Evolutionary conservation across 768 basidiomycete genomes (phyloP).

Genomic region (Phaffia tasmanica): DNA sequence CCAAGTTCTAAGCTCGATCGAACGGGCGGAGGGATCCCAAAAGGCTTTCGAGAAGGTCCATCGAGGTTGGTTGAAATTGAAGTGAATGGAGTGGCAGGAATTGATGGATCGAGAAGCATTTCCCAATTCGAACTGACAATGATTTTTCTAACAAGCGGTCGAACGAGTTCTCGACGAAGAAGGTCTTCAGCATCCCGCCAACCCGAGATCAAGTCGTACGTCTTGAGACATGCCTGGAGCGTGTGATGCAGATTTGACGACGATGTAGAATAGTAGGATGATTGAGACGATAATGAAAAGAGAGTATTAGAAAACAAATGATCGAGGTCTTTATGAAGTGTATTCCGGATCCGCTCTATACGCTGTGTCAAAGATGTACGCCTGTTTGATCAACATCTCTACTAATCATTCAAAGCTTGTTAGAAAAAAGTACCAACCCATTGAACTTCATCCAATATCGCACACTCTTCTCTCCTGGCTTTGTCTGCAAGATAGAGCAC

Average conservation of each 20-base stretch:
- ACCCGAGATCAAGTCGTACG: conserved; percentile 50
- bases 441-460: conserved; percentile 69
- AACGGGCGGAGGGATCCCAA: background rate
- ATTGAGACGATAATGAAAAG: conserved; percentile 31
- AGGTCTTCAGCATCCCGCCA: conserved; percentile 86
- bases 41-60: conserved; percentile 29
- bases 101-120: background rate
- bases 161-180: conserved; percentile 57
- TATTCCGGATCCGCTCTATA: conserved; percentile 69
- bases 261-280: background rate
- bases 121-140: conserved; percentile 10
- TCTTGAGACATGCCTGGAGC: conserved; percentile 33
- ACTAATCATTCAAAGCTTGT: background rate
- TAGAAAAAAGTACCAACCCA: conserved; percentile 50
- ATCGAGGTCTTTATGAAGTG: conserved; percentile 75
- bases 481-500: conserved; percentile 79
- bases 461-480: conserved; percentile 62
- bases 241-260: conserved; percentile 7
- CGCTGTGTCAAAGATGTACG: conserved; percentile 44
- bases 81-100: background rate
- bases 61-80: conserved; percentile 54
- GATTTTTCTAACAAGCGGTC: conserved; percentile 67
- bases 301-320: conserved; percentile 62
- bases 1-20: background rate
- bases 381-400: background rate